Percentiles rank a stretch among this genome's conserved stretches.
These are phyloP conservation scores for Vigna trinervia DNA, from an alignment of 306 rosid species.

Conservation along the genomic window DNA sequence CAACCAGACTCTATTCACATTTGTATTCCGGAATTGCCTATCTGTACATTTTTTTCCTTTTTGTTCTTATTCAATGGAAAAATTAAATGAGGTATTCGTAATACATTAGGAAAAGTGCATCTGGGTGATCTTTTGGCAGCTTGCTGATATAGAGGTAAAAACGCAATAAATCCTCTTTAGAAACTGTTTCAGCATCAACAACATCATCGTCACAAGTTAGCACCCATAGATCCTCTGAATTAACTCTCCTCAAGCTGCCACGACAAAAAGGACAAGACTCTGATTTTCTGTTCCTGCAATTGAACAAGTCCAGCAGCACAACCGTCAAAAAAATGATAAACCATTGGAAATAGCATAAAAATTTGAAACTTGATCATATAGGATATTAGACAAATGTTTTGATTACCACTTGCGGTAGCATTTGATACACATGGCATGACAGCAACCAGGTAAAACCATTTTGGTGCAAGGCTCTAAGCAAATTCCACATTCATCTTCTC, in stretches of 20 bases:
- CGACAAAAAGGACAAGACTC: conserved; percentile 97
- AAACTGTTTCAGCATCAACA: conserved; percentile 84
- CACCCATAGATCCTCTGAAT: conserved; percentile 96
- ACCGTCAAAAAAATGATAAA: conserved; percentile 24
- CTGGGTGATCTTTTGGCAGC: conserved; percentile 90
- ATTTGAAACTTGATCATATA: neutral
- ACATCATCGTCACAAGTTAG: conserved; percentile 87
- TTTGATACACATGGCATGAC: conserved; percentile 96
- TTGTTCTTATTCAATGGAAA: conserved; percentile 42
- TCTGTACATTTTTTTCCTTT: conserved; percentile 62
- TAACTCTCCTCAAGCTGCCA: conserved; percentile 90
- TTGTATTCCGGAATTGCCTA: conserved; percentile 57
- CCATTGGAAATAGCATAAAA: conserved; percentile 14
- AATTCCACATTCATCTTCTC: conserved; percentile 98
- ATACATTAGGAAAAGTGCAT: conserved; percentile 88
- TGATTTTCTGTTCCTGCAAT: conserved; percentile 77
- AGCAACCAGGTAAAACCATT: conserved; percentile 94
- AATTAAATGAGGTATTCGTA: conserved; percentile 81
- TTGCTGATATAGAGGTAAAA: conserved; percentile 88
- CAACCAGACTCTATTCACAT: conserved; percentile 77
- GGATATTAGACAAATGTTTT: conserved; percentile 6
- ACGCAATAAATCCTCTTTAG: conserved; percentile 77
- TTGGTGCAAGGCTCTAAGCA: conserved; percentile 96
- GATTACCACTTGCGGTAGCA: conserved; percentile 95
- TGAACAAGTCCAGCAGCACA: conserved; percentile 21